Conservation (phyloP, 352 stramenopile species). For the Globisporangium nagaii region DNA sequence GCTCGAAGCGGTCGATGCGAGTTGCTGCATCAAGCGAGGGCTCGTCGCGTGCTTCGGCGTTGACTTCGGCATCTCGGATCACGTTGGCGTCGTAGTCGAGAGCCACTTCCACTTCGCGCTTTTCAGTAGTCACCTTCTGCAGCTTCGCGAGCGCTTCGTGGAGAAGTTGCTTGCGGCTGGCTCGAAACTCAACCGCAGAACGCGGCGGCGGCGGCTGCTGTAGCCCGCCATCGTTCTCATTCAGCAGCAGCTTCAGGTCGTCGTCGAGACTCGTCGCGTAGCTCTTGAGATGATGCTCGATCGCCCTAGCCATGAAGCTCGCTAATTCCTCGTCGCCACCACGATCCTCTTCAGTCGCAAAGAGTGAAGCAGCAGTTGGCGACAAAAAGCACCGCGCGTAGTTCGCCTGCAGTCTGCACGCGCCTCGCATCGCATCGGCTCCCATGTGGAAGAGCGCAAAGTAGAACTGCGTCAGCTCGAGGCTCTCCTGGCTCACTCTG, state of each 20-base stretch:
- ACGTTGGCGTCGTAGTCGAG: background rate
- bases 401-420: conserved; percentile 15
- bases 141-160: conserved; percentile 16
- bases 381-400: conserved; percentile 34
- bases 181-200: conserved; percentile 37
- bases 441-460: conserved; percentile 18
- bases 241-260: conserved; percentile 16
- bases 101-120: background rate
- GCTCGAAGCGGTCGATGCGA: conserved; percentile 26
- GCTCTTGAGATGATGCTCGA: conserved; percentile 14
- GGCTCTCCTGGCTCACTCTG: conserved; percentile 14
- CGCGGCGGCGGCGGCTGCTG: background rate
- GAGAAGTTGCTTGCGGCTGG: conserved; percentile 52
- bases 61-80: background rate
- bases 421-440: conserved; percentile 3
- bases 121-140: background rate
- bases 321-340: conserved; percentile 3
- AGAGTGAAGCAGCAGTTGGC: background rate
- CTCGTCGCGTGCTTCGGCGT: background rate
- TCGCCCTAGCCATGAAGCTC: conserved; percentile 7
- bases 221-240: background rate
- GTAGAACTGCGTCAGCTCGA: conserved; percentile 26
- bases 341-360: background rate
- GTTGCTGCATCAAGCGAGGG: background rate
- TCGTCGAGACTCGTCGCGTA: conserved; percentile 39